A percentile compares a stretch with the other conserved stretches of the same genome.
Conservation (phyloP, 2,329 filamentous ascomycete genomes). For the Calycina marina region DNA sequence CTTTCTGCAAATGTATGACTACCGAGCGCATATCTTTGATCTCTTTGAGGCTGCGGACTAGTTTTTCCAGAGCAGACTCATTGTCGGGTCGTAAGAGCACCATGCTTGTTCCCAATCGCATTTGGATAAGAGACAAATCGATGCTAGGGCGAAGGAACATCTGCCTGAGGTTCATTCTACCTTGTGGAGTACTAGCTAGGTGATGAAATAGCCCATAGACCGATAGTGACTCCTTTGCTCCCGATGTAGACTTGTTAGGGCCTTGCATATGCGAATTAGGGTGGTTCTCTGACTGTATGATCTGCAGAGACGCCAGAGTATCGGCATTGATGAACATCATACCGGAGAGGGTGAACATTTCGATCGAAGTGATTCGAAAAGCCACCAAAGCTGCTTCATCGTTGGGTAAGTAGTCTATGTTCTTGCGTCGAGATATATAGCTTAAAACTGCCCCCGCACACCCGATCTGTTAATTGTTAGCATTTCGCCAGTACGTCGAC, state of each 20-base stretch:
- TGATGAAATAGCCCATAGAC: conserved; percentile 71
- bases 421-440: conserved; percentile 56
- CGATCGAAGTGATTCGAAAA: conserved; percentile 47
- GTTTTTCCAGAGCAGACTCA: conserved; percentile 32
- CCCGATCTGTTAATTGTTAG: conserved; percentile 34
- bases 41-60: conserved; percentile 48
- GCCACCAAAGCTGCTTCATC: conserved; percentile 36
- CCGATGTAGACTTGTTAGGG: conserved; percentile 41
- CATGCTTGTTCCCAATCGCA: conserved; percentile 56
- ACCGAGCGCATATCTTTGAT: conserved; percentile 62
- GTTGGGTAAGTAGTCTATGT: conserved; percentile 45
- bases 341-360: conserved; percentile 57
- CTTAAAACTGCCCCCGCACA: conserved; percentile 80
- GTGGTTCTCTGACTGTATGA: conserved; percentile 69
- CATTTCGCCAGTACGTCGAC: background rate
- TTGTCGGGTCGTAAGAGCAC: conserved; percentile 58
- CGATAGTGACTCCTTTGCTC: conserved; percentile 67
- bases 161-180: conserved; percentile 58
- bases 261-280: conserved; percentile 70
- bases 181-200: conserved; percentile 65
- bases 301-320: conserved; percentile 68
- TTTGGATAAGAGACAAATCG: conserved; percentile 50
- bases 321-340: conserved; percentile 71
- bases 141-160: conserved; percentile 68
- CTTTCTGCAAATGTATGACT: conserved; percentile 61